Evolutionary conservation across 495 filamentous ascomycete genomes (phyloP).

Genomic region (Usnea hakonensis): DNA sequence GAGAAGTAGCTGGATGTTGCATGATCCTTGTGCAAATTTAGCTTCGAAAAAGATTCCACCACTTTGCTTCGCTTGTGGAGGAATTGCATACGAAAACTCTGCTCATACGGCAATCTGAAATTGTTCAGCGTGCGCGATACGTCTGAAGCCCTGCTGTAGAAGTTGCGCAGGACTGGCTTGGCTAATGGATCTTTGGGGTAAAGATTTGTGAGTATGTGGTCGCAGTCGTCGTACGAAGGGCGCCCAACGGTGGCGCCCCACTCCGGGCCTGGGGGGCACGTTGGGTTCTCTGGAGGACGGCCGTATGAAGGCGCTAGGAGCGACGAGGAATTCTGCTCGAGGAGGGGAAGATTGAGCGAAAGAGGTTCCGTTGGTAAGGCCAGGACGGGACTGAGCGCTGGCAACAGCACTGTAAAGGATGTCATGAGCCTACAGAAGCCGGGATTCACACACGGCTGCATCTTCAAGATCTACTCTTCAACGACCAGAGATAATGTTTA

Average conservation of each 20-base stretch:
- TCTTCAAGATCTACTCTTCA: too few species aligned
- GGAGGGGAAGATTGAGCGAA: background rate
- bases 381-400: too few species aligned
- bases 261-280: background rate
- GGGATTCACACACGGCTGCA: too few species aligned
- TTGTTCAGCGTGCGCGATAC: background rate
- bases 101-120: background rate
- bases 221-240: background rate
- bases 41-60: too few species aligned
- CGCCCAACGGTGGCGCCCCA: background rate
- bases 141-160: background rate
- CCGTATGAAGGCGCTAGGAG: background rate
- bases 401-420: too few species aligned
- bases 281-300: background rate
- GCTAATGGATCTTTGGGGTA: background rate
- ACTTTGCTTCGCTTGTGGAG: background rate
- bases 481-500: too few species aligned
- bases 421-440: too few species aligned
- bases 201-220: background rate
- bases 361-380: constrained; percentile 1
- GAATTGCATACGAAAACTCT: background rate
- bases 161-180: background rate
- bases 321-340: background rate
- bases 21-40: background rate
- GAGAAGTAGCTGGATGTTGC: background rate